Evolutionary conservation across 2,329 filamentous ascomycete species (phyloP).

Genomic region (Pseudogymnoascus sp.): DNA sequence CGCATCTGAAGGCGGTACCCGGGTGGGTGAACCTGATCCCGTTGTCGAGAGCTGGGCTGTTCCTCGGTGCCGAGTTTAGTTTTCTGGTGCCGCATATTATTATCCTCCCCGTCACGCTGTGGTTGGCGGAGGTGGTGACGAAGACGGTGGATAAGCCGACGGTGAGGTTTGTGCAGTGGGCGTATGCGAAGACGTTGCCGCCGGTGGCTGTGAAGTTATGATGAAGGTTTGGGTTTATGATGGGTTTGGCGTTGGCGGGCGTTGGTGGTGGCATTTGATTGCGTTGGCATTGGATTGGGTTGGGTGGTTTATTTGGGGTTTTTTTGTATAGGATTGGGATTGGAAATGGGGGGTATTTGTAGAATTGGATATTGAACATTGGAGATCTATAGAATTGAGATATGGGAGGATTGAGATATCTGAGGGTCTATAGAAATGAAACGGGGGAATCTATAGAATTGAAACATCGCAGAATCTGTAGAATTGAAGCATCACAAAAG

Average conservation of each 20-base stretch:
- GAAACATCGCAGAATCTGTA: neutral
- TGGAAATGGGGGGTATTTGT: neutral
- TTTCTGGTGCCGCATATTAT: slow-evolving; percentile 47
- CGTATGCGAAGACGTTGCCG: slow-evolving; percentile 37
- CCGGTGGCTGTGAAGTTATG: neutral
- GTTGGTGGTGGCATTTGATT: neutral
- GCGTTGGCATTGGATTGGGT: neutral
- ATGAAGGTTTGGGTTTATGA: neutral
- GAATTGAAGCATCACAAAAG: too few relatives aligned
- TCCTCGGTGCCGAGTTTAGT: slow-evolving; percentile 22
- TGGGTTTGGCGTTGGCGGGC: neutral
- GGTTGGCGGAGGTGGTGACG: neutral
- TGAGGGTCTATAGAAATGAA: neutral
- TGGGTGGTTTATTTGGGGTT: neutral
- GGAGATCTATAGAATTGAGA: neutral
- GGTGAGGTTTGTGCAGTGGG: neutral
- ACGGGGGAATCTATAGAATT: too few relatives aligned
- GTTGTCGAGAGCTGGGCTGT: neutral
- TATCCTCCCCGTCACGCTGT: neutral
- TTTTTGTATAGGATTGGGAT: neutral
- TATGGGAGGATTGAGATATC: too few relatives aligned
- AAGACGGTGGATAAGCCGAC: neutral
- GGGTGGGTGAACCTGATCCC: neutral
- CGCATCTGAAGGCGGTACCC: neutral
- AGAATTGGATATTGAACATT: neutral